These are phyloP conservation scores for Mycena vitilis DNA, from an alignment of 768 basidiomycete genomes.

Conservation along the genomic window DNA sequence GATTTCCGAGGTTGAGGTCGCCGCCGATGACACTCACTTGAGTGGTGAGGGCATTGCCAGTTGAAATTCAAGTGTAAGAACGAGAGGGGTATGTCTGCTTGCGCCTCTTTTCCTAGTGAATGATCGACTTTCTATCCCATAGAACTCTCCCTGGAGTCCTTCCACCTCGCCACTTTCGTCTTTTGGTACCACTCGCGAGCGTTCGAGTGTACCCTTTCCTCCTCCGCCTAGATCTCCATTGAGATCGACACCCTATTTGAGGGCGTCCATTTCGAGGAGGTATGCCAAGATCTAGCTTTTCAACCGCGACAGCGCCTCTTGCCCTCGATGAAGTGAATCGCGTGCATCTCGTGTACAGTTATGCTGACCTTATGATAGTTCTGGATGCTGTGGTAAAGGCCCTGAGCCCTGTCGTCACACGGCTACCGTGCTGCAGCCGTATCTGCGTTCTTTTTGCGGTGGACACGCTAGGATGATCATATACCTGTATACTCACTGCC, in stretches of 20 bases:
- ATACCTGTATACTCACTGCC: conserved; percentile 18
- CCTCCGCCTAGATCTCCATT: conserved; percentile 94
- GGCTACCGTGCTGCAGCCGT: conserved; percentile 91
- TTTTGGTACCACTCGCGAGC: conserved; percentile 98
- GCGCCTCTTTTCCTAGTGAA: neutral
- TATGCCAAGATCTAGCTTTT: conserved; percentile 94
- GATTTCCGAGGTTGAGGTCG: conserved; percentile 98
- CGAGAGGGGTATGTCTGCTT: conserved; percentile 79
- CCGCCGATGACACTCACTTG: conserved; percentile 97
- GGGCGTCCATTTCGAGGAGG: conserved; percentile 96
- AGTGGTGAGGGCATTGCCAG: conserved; percentile 99
- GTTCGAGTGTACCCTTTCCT: conserved; percentile 97
- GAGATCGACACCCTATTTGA: conserved; percentile 98
- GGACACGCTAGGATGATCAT: conserved; percentile 25
- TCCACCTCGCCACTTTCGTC: conserved; percentile 95
- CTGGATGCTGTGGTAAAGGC: conserved; percentile 41
- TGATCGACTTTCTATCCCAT: conserved; percentile 26
- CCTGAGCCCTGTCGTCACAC: conserved; percentile 78
- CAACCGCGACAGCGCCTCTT: conserved; percentile 96
- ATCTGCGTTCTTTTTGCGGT: conserved; percentile 31
- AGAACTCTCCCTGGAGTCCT: conserved; percentile 80
- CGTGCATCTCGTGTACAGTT: too few relatives aligned
- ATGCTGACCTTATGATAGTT: too few relatives aligned
- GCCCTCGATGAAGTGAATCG: conserved; percentile 86
- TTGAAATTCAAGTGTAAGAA: conserved; percentile 97